Evolutionary conservation across 352 stramenopile genomes (phyloP).

Genomic region (Pythium sp.): DNA sequence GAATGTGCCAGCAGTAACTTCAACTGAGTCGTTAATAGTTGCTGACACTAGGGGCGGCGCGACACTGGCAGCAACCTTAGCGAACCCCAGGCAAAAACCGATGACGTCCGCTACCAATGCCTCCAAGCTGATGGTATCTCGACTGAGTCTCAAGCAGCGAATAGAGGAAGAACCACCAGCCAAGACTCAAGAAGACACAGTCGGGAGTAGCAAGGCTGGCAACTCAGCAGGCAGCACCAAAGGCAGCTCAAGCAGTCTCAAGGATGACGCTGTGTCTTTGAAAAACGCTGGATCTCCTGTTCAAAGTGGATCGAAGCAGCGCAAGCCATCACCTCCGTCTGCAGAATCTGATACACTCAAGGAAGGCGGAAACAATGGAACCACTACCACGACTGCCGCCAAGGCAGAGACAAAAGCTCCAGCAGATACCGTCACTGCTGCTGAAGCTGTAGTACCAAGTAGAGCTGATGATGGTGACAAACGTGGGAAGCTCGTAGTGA

Average conservation of each 20-base stretch:
- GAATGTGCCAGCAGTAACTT: neutral
- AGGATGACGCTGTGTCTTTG: neutral
- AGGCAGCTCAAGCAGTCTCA: neutral
- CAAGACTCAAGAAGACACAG: neutral
- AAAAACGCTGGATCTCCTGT: neutral
- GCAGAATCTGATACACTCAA: neutral
- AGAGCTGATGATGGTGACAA: neutral
- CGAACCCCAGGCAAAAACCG: neutral
- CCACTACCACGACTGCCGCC: too few relatives aligned
- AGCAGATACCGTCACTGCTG: too few relatives aligned
- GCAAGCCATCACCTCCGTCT: neutral
- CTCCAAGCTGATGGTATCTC: neutral
- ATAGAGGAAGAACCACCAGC: neutral
- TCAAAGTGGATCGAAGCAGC: neutral
- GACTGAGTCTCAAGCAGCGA: constrained; percentile 5
- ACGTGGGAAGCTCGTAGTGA: neutral
- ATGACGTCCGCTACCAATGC: neutral
- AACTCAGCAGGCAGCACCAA: neutral
- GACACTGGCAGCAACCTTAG: neutral
- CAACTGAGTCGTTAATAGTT: neutral
- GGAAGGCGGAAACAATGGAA: neutral
- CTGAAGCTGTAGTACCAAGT: neutral
- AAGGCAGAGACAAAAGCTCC: too few relatives aligned
- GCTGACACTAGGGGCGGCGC: neutral
- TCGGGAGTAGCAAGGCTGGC: neutral